A percentile compares a stretch with the other conserved stretches of the same genome.
Evolutionary conservation across 129 eudicot genomes (phyloP).

Genomic region (Flaveria linearis): DNA sequence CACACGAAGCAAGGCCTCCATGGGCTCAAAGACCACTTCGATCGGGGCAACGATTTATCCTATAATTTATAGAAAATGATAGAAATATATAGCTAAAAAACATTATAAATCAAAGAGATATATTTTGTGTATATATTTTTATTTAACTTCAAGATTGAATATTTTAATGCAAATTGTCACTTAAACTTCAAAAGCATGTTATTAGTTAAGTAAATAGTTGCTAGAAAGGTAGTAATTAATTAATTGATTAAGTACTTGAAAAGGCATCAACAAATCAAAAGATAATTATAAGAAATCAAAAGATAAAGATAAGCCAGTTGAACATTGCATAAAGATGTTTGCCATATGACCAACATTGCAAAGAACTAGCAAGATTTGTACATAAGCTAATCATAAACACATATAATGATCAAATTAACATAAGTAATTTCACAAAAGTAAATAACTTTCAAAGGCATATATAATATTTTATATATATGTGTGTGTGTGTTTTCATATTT

Average conservation of each 20-base stretch:
- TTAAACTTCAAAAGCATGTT: slow-evolving; percentile 26
- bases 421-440: neutral
- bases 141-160: neutral
- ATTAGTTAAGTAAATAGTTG: slow-evolving; percentile 11
- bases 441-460: slow-evolving; percentile 4
- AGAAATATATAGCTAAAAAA: too few relatives aligned
- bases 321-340: slow-evolving; percentile 29
- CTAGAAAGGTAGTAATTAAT: slow-evolving; percentile 19
- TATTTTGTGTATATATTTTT: neutral
- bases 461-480: too few relatives aligned
- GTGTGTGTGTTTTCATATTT: neutral
- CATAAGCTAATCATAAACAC: slow-evolving; percentile 13
- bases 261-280: slow-evolving; percentile 22
- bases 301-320: slow-evolving; percentile 32
- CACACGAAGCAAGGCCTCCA: too few relatives aligned
- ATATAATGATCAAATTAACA: slow-evolving; percentile 16
- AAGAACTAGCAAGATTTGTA: slow-evolving; percentile 5
- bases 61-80: too few relatives aligned
- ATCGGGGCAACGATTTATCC: too few relatives aligned
- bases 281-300: slow-evolving; percentile 6
- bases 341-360: slow-evolving; percentile 33
- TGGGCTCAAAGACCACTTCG: too few relatives aligned
- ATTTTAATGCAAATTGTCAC: slow-evolving; percentile 6
- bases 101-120: too few relatives aligned
- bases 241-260: slow-evolving; percentile 23